phyloP scores from a whole-genome alignment of 2,329 filamentous ascomycete genomes.

The Triangularia verruculosa region DNA sequence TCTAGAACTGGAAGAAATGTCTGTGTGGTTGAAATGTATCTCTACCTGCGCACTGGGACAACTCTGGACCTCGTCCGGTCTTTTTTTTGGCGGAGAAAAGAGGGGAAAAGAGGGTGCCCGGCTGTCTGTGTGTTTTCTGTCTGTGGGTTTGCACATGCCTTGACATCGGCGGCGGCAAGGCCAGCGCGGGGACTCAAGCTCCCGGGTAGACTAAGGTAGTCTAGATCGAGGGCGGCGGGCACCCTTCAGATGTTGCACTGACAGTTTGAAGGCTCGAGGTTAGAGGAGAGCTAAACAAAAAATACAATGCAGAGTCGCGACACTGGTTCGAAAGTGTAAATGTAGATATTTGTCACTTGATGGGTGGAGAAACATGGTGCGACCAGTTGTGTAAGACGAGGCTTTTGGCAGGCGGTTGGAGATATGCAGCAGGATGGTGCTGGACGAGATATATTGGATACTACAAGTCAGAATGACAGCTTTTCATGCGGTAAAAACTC shows the following conservation, averaged over 20 bases:
- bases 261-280: too few relatives aligned
- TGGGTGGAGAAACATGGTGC: not conserved
- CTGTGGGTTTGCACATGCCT: too few relatives aligned
- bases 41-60: not conserved
- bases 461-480: too few relatives aligned
- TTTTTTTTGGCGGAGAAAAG: too few relatives aligned
- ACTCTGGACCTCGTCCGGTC: not conserved
- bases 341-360: not conserved
- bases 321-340: not conserved
- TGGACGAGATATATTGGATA: too few relatives aligned
- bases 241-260: not conserved
- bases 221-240: not conserved
- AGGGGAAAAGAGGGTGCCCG: not conserved
- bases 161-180: too few relatives aligned
- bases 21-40: too few relatives aligned
- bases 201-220: not conserved
- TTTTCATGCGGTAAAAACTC: too few relatives aligned
- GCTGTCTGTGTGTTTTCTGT: not conserved
- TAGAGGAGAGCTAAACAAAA: too few relatives aligned
- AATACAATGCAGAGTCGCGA: too few relatives aligned
- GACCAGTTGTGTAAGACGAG: not conserved
- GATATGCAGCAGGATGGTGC: not conserved
- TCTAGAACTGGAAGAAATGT: too few relatives aligned
- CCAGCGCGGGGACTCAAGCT: too few relatives aligned
- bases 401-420: not conserved